These are phyloP conservation scores for Sphaerulina vaccinii DNA, from an alignment of 2,329 filamentous ascomycete genomes.

Conservation along the genomic window DNA sequence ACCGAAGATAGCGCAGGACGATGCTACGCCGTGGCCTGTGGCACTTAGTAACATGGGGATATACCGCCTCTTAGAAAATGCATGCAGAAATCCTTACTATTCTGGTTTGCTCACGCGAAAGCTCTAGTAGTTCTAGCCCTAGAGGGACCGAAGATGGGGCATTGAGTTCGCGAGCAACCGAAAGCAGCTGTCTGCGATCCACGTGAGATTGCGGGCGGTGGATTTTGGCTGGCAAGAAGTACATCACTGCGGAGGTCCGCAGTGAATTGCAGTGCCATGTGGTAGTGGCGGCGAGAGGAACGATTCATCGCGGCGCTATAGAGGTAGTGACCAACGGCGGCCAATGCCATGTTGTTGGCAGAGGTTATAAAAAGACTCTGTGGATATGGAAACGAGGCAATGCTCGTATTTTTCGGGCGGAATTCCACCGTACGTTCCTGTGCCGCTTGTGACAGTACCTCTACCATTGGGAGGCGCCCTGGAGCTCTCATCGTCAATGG, in stretches of 20 bases:
- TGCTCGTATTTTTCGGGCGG: conserved; percentile 12
- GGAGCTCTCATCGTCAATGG: too few relatives aligned
- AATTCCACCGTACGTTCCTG: conserved; percentile 4
- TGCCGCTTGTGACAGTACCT: too few relatives aligned
- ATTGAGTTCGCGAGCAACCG: conserved; percentile 4
- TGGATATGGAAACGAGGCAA: conserved; percentile 4
- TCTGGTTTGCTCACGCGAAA: neutral
- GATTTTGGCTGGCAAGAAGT: neutral
- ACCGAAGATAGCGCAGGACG: neutral
- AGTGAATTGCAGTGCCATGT: neutral
- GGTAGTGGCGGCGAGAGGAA: conserved; percentile 3
- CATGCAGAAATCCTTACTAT: neutral
- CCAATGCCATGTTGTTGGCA: neutral
- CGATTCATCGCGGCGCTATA: neutral
- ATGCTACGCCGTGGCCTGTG: conserved; percentile 8
- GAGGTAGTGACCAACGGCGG: conserved; percentile 1
- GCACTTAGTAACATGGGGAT: neutral
- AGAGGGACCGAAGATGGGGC: conserved; percentile 10
- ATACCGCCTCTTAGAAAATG: conserved; percentile 3
- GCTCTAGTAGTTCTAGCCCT: neutral
- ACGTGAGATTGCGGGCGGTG: neutral
- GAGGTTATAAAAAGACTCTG: too few relatives aligned
- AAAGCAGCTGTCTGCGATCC: conserved; percentile 1
- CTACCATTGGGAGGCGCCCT: too few relatives aligned
- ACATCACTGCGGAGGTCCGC: neutral